Base-by-base conservation (phyloP, 2,329 filamentous ascomycete genomes). In the Lecanicillium sp. region DNA sequence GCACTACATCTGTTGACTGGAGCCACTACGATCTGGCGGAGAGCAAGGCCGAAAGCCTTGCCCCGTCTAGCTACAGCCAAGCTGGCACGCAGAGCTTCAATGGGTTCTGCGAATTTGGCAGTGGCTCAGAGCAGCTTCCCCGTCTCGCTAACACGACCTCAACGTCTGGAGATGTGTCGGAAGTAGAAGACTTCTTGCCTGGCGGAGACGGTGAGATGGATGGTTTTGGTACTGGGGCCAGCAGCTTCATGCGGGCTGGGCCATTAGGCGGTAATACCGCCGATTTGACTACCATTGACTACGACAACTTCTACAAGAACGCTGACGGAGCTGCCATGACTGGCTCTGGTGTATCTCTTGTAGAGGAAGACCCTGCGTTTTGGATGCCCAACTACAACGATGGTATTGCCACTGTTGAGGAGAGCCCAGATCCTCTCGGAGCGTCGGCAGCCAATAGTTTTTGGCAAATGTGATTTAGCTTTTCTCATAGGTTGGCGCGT, bases 91-190 rank as follows among this genome's bases (percentile, higher is more conserved):
- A 64, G 42, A 68, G 70, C 50, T 73, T 71, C 51, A 68, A 64
- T 45, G 68, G 68, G 28, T 48, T 63, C 5, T 72, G 70, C 46
- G 74, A 75, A 38, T 74, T 69, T 38, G 59, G 57, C 45, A 65
- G 58, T 48, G 70, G 66, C 45, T 71, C 67, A n/a, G 73, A 75
- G 51, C 71, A 71, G 45, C 65, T 71, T 19, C 67, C 69, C 35
- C 63, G 71, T 35, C 55, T 80, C 50, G 71, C 75, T 44, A 65
- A 73, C 51, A 67, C 67, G 36, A 74, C 72, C 2, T 77, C 75
- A 9, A 80, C 75, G 8, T 83, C 78, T 11, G 78, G 78, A 27
- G 78, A 83, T 43, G 77, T 81, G 8, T 82, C 78, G 9, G 78
- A 82, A 53, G 75, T 76, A 5, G 79, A 82, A 44, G 78, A 82